Evolutionary conservation across 805 yeast species (phyloP).

Genomic region (Saccharomycopsis sp.): DNA sequence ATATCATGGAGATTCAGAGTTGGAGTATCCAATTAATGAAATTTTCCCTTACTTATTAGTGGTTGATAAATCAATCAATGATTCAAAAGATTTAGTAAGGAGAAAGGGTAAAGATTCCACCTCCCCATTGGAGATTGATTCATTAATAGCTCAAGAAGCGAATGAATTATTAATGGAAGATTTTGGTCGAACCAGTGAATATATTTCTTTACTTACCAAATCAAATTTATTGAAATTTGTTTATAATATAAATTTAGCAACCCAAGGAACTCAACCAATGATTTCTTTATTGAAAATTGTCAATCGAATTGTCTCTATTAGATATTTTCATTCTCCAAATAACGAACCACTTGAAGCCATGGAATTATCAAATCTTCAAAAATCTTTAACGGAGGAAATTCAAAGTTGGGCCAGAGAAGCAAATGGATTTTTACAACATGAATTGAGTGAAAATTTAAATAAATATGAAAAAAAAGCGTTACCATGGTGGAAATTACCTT

Average conservation of each 20-base stretch:
- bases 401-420: constrained; percentile 13
- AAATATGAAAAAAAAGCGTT: constrained; percentile 6
- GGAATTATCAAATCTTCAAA: not conserved
- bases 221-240: constrained; percentile 12
- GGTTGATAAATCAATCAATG: constrained; percentile 1
- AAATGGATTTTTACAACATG: constrained; percentile 9
- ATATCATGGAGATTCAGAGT: constrained; percentile 7
- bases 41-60: constrained; percentile 12
- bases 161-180: constrained; percentile 16
- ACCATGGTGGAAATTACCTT: constrained; percentile 14
- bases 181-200: constrained; percentile 12
- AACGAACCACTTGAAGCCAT: constrained; percentile 1
- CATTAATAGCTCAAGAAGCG: constrained; percentile 9
- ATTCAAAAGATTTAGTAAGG: not conserved
- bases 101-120: not conserved
- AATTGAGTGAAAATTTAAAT: constrained; percentile 1
- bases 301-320: constrained; percentile 3
- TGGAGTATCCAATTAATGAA: constrained; percentile 7
- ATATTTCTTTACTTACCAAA: constrained; percentile 7
- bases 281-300: constrained; percentile 7
- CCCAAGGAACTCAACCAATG: constrained; percentile 5
- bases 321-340: constrained; percentile 2
- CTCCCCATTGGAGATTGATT: constrained; percentile 1
- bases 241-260: constrained; percentile 9
- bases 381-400: constrained; percentile 7